Percentiles rank a stretch among this genome's conserved stretches.
Conservation (phyloP, 2,329 filamentous ascomycete genomes). For the Fusarium pseudonygamai region DNA sequence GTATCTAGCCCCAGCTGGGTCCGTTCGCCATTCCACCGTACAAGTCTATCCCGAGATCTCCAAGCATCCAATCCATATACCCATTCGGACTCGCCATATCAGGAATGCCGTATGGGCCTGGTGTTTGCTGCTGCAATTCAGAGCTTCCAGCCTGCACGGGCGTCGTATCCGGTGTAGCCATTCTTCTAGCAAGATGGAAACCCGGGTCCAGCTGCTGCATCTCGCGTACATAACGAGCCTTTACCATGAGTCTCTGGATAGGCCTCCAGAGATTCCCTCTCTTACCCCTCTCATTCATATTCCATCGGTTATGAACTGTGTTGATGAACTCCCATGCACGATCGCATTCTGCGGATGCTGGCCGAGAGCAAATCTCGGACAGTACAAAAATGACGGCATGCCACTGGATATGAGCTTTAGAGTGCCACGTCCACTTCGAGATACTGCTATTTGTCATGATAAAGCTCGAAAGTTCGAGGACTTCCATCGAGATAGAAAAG, state of each 20-base stretch:
- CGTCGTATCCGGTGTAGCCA: not conserved
- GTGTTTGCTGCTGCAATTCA: not conserved
- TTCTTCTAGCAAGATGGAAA: not conserved
- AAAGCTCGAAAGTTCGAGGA: not conserved
- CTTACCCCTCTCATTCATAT: not conserved
- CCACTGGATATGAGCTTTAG: not conserved
- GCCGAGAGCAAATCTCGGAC: not conserved
- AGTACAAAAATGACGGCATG: not conserved
- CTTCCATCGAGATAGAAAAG: not conserved
- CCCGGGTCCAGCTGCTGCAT: not conserved
- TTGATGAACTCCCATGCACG: not conserved
- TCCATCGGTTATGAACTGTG: not conserved
- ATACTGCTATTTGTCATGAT: not conserved
- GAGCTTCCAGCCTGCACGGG: fast-evolving
- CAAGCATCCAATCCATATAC: not conserved
- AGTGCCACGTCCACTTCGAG: constrained; percentile 1
- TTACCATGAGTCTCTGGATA: not conserved
- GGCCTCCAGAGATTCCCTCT: not conserved
- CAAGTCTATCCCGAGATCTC: not conserved
- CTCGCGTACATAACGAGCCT: not conserved
- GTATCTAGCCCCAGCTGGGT: not conserved
- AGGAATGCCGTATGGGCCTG: fast-evolving
- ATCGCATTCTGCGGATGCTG: not conserved
- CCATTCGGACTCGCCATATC: not conserved
- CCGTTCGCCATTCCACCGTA: not conserved